Evolutionary conservation across 768 basidiomycete genomes (phyloP), one percentile per base, ranked within the genome.

Genomic region (Russula sp.): DNA sequence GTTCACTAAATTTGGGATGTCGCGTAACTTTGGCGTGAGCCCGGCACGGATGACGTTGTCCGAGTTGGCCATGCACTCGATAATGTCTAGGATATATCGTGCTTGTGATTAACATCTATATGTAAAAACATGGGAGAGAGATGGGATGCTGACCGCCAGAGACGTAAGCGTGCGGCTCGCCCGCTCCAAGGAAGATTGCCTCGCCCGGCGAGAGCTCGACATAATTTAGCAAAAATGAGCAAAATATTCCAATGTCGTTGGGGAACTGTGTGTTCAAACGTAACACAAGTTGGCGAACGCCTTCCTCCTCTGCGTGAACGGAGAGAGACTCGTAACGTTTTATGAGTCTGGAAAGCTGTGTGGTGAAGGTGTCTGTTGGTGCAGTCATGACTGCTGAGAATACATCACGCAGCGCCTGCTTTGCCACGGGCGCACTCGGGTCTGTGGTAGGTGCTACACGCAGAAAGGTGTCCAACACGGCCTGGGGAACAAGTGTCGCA

Each of bases 41-140:
- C 97, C 97, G 8, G 97, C 97, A 36, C 97, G 92, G 68, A 99
- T 95, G 75, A 99, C 97, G 74, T 98, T 98, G 78, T 99, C 97
- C 0, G 93, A 95, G 66, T 95, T 95, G 28, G 96, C 96, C 95
- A 98, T 98, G 78, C 94, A 96, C 73, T 98, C 97, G 72, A 98
- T 93, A 75, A 95, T 95, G 72, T 99, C 96, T 96, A 71, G 5
- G 46, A 34, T 3, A 16, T 34, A 14, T 34, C 11, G 16, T 5
- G 10, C 40, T 13, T 26, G 46, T 14, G n/a, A 53, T 61, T 5
- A 64, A 49, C 8, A 5, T 42, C 14, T 28, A 30, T n/a, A 51
- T 26, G 5, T 30, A 50, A 30, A 46, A 30, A 24, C 57, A 46
- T 34, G 63, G 57, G 64, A 54, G 48, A 30, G 38, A 32, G 36